These are phyloP conservation scores for Brassica carinata DNA, from an alignment of 345 rosid genomes.

Conservation along the genomic window DNA sequence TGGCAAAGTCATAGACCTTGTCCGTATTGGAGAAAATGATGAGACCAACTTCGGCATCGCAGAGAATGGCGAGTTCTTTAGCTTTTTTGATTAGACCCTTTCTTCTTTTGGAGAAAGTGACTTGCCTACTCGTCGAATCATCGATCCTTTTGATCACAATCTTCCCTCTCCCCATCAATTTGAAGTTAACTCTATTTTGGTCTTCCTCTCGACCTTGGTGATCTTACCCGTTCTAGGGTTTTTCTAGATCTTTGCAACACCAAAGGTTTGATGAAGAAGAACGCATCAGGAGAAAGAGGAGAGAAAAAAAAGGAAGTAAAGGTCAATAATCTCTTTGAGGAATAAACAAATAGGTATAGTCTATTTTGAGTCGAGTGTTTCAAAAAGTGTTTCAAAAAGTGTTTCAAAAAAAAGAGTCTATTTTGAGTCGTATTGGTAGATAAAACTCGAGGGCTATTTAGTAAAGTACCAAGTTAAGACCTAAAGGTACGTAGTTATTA, in stretches of 20 bases:
- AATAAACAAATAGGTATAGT: slow-evolving; percentile 18
- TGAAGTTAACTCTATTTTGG: not conserved
- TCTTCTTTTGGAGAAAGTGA: slow-evolving; percentile 76
- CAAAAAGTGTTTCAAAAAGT: too few relatives aligned
- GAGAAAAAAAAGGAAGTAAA: slow-evolving; percentile 7
- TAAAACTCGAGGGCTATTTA: slow-evolving; percentile 24
- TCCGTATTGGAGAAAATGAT: slow-evolving; percentile 64
- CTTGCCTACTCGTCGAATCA: slow-evolving; percentile 71
- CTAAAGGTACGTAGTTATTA: not conserved
- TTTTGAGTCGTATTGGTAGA: not conserved
- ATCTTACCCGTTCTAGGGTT: slow-evolving; percentile 39
- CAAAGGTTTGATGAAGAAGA: slow-evolving; percentile 28
- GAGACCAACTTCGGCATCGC: slow-evolving; percentile 73
- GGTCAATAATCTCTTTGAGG: slow-evolving; percentile 29
- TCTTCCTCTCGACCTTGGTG: slow-evolving; percentile 20
- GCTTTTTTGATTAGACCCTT: slow-evolving; percentile 80
- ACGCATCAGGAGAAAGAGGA: slow-evolving; percentile 21
- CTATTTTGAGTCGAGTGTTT: not conserved
- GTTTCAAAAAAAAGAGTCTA: not conserved
- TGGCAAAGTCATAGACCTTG: slow-evolving; percentile 69
- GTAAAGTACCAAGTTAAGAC: not conserved
- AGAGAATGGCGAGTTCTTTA: slow-evolving; percentile 66
- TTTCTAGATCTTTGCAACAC: slow-evolving; percentile 30
- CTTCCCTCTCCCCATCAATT: slow-evolving; percentile 77
- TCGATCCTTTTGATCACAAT: slow-evolving; percentile 72